Base-by-base conservation (phyloP, 805 yeast species). In the Yueomyces sinensis region DNA sequence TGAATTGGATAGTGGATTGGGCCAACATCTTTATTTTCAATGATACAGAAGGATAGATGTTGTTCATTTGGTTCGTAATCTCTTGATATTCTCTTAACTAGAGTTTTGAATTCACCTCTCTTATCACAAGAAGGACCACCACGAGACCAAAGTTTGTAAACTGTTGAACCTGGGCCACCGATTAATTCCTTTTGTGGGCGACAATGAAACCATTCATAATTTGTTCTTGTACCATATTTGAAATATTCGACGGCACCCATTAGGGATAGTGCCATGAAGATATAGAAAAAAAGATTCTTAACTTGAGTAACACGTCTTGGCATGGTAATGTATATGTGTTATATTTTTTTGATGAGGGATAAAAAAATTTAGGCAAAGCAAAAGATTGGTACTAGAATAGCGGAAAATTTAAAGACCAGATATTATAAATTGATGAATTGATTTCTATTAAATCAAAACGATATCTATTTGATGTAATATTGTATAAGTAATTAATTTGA, bases 191-290 rank as follows among this genome's bases (percentile, higher is more conserved):
- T 41, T 5, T 43, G 36, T 13, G 65, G 59, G 11, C 66, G 62
- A 39, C 69, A 64, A 36, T 64, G 69, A 43, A 64, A 60, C 66
- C 65, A 62, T 20, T 64, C 68, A 36, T 64, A 64, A 39, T 62
- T 54, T 25, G 52, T 46, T 39, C 50, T 54, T 2, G 68, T 62
- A 15, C 58, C 42, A 34, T 59, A 61, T 41, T 64, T 64, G 49
- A 64, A 64, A 39, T 61, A 63, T 40, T 64, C 68, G 3, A 60
- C 65, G 4, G 56, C 66, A 3, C 60, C 68, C 33, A 63, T 54
- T 3, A 62, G 37, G 1, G 44, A 41, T 6, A 62, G 38, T 9
- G 60, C 52, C 11, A 51, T 32, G 9, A 46, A 9, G 3, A 58
- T 37, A 13, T 56, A 57, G 30, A 54, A 45, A 14, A 62, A 32